Evolutionary conservation across 306 rosid species (phyloP), one percentile per base, ranked within the genome.

Genomic region (Dryas alaskensis): DNA sequence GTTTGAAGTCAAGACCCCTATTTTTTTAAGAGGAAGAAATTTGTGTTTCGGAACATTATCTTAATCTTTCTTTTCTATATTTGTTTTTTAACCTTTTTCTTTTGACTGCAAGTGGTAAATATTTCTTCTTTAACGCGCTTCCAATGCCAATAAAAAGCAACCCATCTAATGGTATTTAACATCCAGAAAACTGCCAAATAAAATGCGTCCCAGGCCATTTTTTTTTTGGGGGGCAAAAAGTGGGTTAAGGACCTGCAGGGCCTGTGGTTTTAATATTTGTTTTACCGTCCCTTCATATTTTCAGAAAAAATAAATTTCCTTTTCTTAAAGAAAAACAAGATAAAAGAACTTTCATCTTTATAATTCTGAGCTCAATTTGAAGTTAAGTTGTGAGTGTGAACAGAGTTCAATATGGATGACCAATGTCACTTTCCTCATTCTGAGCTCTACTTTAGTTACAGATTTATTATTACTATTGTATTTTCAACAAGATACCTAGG

Each of bases 21-120:
- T 8, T 9, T 71, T 45, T 71, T 45, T 70, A 17, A 50, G 66
- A n/a, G 39, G 65, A 43, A 42, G 58, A 47, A 27, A 40, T 71
- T 22, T 57, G 45, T 55, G 43, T 22, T 44, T 44, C 16, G 2
- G 49, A 46, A 7, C 22, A 71, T 14, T 43, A 42, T 40, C n/a
- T 46, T 43, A 43, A 8, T 3, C 65, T 10, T 70, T 69, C n/a
- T 37, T 22, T 31, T 4, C 14, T 51, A 48, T 31, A 31, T 31
- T 31, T 31, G 37, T 31, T 31, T 31, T 31, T 31, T 31, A 31
- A 31, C 42, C 14, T 48, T 19, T 50, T 67, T 44, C 45, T 2
- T 50, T 4, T 40, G 3, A 19, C 44, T 57, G 6, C 8, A 67
- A 22, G 37, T 66, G 3, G 10, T 25, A 45, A 25, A 14, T 49